A percentile compares a stretch with the other conserved stretches of the same genome.
phyloP scores from a whole-genome alignment of 2,329 filamentous ascomycete species.

The Fusarium tuaranense region DNA sequence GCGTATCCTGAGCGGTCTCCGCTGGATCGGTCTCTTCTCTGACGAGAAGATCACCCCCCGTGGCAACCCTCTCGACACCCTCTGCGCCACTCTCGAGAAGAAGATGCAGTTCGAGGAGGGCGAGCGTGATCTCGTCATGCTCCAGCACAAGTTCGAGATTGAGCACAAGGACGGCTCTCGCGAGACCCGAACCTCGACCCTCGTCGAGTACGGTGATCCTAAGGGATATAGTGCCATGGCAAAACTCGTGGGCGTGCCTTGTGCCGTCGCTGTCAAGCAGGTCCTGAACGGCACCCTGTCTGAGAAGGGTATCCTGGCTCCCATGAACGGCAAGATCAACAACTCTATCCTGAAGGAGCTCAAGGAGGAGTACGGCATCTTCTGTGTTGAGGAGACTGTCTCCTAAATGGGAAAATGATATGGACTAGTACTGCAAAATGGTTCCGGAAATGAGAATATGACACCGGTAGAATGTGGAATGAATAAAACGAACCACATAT shows the following conservation, averaged over 20 bases:
- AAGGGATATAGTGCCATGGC: slow-evolving; percentile 88
- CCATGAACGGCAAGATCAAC: slow-evolving; percentile 78
- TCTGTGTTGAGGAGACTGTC: slow-evolving; percentile 12
- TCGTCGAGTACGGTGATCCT: slow-evolving; percentile 85
- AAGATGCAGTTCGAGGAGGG: slow-evolving; percentile 76
- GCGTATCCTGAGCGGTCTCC: slow-evolving; percentile 76
- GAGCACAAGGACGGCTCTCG: slow-evolving; percentile 72
- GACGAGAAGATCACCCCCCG: slow-evolving; percentile 69
- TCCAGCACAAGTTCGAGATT: slow-evolving; percentile 74
- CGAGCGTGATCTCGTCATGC: slow-evolving; percentile 71
- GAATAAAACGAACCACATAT: neutral
- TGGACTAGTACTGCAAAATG: neutral
- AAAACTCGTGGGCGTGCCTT: slow-evolving; percentile 80
- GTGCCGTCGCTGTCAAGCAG: slow-evolving; percentile 73
- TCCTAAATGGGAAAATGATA: neutral
- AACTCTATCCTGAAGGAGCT: slow-evolving; percentile 81
- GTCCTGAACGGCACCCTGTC: slow-evolving; percentile 80
- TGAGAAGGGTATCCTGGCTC: slow-evolving; percentile 81
- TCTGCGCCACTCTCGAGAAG: slow-evolving; percentile 72
- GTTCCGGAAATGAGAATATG: neutral
- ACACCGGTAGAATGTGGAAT: neutral
- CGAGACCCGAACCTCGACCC: slow-evolving; percentile 83
- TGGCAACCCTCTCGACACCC: slow-evolving; percentile 76
- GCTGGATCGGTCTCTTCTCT: slow-evolving; percentile 63
- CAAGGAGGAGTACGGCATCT: slow-evolving; percentile 75